Conservation (phyloP, 257 asterid species). For the Rehmannia glutinosa region DNA sequence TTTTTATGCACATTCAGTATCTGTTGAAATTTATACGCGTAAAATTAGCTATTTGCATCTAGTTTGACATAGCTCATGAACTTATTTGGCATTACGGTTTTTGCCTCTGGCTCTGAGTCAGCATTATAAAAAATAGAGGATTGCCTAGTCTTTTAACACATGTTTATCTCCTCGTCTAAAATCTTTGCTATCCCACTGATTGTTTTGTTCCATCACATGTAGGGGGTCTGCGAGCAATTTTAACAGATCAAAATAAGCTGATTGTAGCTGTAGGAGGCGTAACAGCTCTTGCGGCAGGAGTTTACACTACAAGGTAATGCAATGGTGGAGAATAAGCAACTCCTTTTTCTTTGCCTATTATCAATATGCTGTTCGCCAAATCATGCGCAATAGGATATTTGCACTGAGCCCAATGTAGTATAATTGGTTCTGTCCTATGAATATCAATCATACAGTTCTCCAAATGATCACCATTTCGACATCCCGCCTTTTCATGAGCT, state of each 20-base stretch:
- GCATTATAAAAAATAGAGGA: too few species aligned
- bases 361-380: not conserved
- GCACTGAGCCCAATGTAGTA: not conserved
- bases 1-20: too few species aligned
- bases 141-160: not conserved
- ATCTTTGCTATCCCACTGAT: slow-evolving; percentile 7
- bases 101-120: too few species aligned
- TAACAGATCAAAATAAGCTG: slow-evolving; percentile 89
- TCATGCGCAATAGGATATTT: not conserved
- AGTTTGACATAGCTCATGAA: too few species aligned
- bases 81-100: too few species aligned
- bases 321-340: slow-evolving; percentile 4
- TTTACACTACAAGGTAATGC: slow-evolving; percentile 90
- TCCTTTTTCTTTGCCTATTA: slow-evolving; percentile 2
- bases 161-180: not conserved
- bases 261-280: slow-evolving; percentile 94
- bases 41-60: too few species aligned
- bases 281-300: slow-evolving; percentile 97
- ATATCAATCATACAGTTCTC: not conserved
- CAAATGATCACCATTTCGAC: not conserved
- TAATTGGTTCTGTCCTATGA: not conserved
- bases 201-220: slow-evolving; percentile 24
- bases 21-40: too few species aligned
- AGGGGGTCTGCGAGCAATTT: slow-evolving; percentile 89
- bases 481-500: not conserved